These are phyloP conservation scores for Abelmoschus esculentus DNA, from an alignment of 345 rosid species.

Conservation along the genomic window DNA sequence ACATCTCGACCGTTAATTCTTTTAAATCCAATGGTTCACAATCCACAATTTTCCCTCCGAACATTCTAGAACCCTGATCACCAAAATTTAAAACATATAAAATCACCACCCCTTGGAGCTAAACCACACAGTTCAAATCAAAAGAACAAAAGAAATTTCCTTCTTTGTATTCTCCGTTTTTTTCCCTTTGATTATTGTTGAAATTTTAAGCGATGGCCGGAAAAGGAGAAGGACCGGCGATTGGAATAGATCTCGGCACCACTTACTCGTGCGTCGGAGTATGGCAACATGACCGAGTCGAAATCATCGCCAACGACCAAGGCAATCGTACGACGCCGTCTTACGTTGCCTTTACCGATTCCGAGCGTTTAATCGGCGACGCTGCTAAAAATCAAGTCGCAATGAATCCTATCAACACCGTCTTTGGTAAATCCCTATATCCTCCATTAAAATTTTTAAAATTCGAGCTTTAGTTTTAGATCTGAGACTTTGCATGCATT, in stretches of 20 bases:
- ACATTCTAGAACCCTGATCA: not conserved
- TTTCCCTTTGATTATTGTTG: not conserved
- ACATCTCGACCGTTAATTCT: not conserved
- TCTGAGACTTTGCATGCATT: not conserved
- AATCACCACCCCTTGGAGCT: not conserved
- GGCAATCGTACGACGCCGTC: conserved; percentile 11
- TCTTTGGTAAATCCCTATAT: not conserved
- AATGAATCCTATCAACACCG: conserved; percentile 17
- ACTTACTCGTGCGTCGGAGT: conserved; percentile 14
- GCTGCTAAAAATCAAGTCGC: conserved; percentile 15
- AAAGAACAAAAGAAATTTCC: not conserved
- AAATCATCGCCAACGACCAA: conserved; percentile 12
- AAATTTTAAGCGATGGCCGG: conserved; percentile 22
- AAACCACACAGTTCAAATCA: not conserved
- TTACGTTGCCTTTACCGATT: conserved; percentile 7
- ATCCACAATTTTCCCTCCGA: not conserved
- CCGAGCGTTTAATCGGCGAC: conserved; percentile 11
- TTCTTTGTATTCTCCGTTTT: not conserved
- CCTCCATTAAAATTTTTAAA: not conserved
- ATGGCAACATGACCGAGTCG: conserved; percentile 13
- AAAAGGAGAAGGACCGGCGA: conserved; percentile 34
- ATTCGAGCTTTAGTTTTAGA: not conserved
- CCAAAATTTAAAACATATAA: not conserved
- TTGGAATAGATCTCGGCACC: conserved; percentile 32
- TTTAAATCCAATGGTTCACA: not conserved